A percentile compares a stretch with the other conserved stretches of the same genome.
Evolutionary conservation across 23 red algal species (phyloP).

Genomic region (Agarophyton chilense): DNA sequence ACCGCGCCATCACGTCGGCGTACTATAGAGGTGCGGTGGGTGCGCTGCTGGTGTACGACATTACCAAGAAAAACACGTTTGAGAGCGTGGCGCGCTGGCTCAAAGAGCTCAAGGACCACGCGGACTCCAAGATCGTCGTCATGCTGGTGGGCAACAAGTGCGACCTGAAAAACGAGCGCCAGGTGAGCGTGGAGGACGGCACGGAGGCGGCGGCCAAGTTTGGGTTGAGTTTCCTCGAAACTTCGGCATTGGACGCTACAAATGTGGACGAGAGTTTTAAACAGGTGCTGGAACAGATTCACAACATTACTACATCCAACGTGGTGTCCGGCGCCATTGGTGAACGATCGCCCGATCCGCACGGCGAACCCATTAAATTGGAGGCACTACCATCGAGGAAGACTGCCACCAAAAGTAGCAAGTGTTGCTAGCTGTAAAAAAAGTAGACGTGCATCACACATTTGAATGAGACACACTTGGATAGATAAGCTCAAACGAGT

Average conservation of each 20-base stretch:
- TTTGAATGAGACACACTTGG: no score
- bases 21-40: slow-evolving; percentile 95
- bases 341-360: slow-evolving; percentile 9
- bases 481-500: no score
- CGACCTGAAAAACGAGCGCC: slow-evolving; percentile 80
- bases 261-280: slow-evolving; percentile 93
- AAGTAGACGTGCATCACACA: no score
- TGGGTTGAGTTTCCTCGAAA: slow-evolving; percentile 85
- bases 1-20: slow-evolving; percentile 96
- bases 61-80: slow-evolving; percentile 87
- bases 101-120: slow-evolving; percentile 90
- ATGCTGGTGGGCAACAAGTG: slow-evolving; percentile 97
- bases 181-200: slow-evolving; percentile 79
- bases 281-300: slow-evolving; percentile 86
- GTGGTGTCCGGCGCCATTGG: slow-evolving; percentile 12
- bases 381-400: slow-evolving; percentile 20
- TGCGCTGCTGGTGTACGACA: slow-evolving; percentile 95
- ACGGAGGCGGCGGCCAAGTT: slow-evolving; percentile 57
- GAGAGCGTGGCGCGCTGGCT: slow-evolving; percentile 86
- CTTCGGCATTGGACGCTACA: slow-evolving; percentile 85
- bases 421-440: slow-evolving; percentile 26
- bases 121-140: slow-evolving; percentile 92
- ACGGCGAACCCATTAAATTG: slow-evolving; percentile 18
- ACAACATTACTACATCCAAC: slow-evolving; percentile 40
- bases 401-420: background rate